These are phyloP conservation scores for Limonium bicolor DNA, from an alignment of 148 eudicot genomes.

Conservation along the genomic window DNA sequence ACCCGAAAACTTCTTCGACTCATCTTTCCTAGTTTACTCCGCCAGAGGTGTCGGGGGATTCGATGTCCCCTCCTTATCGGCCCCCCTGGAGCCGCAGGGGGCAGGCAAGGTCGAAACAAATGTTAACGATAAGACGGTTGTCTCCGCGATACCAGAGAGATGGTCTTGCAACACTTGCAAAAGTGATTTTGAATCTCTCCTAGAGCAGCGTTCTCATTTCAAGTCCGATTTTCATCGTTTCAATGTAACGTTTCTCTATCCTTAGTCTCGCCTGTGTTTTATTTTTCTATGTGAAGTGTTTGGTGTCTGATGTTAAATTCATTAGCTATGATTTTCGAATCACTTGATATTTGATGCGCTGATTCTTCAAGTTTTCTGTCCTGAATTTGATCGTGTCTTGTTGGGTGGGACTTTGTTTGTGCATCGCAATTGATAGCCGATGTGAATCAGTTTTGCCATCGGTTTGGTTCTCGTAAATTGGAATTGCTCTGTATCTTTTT, in stretches of 20 bases:
- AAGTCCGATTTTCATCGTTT: slow-evolving; percentile 87
- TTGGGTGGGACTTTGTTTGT: neutral
- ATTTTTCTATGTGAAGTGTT: neutral
- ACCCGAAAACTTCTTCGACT: slow-evolving; percentile 44
- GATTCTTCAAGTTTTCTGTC: too few relatives aligned
- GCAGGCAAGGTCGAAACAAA: slow-evolving; percentile 9
- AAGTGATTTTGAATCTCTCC: slow-evolving; percentile 60
- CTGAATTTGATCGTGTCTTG: neutral
- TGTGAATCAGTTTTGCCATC: too few relatives aligned
- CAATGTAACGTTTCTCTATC: slow-evolving; percentile 33
- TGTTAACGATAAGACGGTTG: neutral
- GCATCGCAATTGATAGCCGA: neutral
- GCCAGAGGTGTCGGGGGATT: slow-evolving; percentile 1
- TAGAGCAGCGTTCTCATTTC: slow-evolving; percentile 74
- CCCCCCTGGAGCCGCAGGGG: neutral
- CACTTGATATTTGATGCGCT: neutral
- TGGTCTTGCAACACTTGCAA: slow-evolving; percentile 79
- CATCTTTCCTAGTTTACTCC: slow-evolving; percentile 46
- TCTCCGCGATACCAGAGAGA: slow-evolving; percentile 14
- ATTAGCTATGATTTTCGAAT: neutral
- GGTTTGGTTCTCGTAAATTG: too few relatives aligned
- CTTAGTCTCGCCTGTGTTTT: neutral
- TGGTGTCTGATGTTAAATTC: neutral
- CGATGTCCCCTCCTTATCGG: slow-evolving; percentile 4
- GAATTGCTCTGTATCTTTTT: too few relatives aligned